Conservation (phyloP, 2,329 filamentous ascomycete genomes). For the Xylariaceae sp. region DNA sequence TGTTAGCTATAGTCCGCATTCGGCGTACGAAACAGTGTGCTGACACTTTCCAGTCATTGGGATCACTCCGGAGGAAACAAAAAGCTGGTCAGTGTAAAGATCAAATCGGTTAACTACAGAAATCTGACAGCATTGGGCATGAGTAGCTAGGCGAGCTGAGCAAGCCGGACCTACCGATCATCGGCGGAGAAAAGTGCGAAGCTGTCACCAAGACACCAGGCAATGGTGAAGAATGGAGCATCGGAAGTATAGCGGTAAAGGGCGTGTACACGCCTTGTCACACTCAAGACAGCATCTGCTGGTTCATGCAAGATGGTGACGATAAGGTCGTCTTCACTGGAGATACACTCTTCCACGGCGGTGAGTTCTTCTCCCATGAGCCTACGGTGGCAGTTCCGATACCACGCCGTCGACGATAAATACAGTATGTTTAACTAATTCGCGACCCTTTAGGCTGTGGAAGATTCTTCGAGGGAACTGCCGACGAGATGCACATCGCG, state of each 20-base stretch:
- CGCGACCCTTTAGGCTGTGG: slow-evolving; percentile 65
- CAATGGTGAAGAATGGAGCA: slow-evolving; percentile 72
- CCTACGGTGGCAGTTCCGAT: not conserved
- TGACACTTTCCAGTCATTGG: slow-evolving; percentile 63
- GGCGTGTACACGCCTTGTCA: slow-evolving; percentile 96
- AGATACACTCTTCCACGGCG: slow-evolving; percentile 92
- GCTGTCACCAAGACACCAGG: slow-evolving; percentile 72
- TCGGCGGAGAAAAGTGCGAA: slow-evolving; percentile 84
- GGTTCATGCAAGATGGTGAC: slow-evolving; percentile 76
- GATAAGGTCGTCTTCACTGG: slow-evolving; percentile 85
- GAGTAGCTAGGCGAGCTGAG: slow-evolving; percentile 39
- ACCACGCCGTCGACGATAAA: not conserved
- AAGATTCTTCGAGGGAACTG: slow-evolving; percentile 89
- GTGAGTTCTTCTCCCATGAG: slow-evolving; percentile 38
- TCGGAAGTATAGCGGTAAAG: slow-evolving; percentile 79
- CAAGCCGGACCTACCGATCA: slow-evolving; percentile 66
- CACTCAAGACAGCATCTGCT: slow-evolving; percentile 98
- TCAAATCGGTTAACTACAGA: not conserved
- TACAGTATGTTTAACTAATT: slow-evolving; percentile 4
- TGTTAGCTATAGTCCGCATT: not conserved
- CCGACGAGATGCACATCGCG: slow-evolving; percentile 87
- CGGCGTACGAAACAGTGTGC: slow-evolving; percentile 1
- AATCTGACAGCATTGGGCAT: slow-evolving; percentile 1
- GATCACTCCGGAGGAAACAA: slow-evolving; percentile 93
- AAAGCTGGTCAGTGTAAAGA: slow-evolving; percentile 58